Evolutionary conservation across 345 rosid species (phyloP).

Genomic region (Aquilaria yunnanensis): DNA sequence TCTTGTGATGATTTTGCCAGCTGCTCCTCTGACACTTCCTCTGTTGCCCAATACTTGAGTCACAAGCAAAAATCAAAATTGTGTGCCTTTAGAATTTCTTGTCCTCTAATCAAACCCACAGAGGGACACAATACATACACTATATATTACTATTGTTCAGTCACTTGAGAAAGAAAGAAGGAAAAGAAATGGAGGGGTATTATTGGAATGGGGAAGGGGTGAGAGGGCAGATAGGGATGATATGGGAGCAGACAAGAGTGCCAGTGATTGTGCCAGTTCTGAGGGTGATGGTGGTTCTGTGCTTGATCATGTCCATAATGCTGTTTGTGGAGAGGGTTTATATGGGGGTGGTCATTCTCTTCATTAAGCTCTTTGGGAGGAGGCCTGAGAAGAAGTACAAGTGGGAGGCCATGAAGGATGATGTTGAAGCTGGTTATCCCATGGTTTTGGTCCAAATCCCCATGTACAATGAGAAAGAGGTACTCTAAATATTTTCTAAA

Average conservation of each 20-base stretch:
- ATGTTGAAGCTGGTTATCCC: slow-evolving; percentile 60
- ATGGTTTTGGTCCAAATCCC: slow-evolving; percentile 66
- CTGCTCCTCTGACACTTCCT: too few species aligned
- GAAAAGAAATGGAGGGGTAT: too few species aligned
- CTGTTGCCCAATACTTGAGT: too few species aligned
- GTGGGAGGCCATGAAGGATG: slow-evolving; percentile 57
- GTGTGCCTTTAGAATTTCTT: too few species aligned
- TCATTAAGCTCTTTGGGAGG: slow-evolving; percentile 36
- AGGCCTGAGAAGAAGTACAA: slow-evolving; percentile 48
- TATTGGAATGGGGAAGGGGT: too few species aligned
- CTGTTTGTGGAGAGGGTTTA: slow-evolving; percentile 54
- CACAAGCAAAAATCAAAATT: too few species aligned
- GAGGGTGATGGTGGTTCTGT: slow-evolving; percentile 33
- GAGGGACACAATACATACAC: too few species aligned
- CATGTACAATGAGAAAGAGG: slow-evolving; percentile 73
- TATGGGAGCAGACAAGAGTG: slow-evolving; percentile 47
- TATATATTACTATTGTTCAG: too few species aligned
- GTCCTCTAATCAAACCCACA: too few species aligned
- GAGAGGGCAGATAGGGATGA: slow-evolving; percentile 22
- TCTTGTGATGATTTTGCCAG: too few species aligned
- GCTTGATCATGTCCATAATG: slow-evolving; percentile 53
- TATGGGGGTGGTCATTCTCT: slow-evolving; percentile 43
- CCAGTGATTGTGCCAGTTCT: slow-evolving; percentile 54
- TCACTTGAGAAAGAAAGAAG: too few species aligned
- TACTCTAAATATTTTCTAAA: not conserved